Percentiles rank a stretch among this genome's conserved stretches.
Evolutionary conservation across 1,139 yeast genomes (phyloP).

Genomic region (Arxiozyma telluris): DNA sequence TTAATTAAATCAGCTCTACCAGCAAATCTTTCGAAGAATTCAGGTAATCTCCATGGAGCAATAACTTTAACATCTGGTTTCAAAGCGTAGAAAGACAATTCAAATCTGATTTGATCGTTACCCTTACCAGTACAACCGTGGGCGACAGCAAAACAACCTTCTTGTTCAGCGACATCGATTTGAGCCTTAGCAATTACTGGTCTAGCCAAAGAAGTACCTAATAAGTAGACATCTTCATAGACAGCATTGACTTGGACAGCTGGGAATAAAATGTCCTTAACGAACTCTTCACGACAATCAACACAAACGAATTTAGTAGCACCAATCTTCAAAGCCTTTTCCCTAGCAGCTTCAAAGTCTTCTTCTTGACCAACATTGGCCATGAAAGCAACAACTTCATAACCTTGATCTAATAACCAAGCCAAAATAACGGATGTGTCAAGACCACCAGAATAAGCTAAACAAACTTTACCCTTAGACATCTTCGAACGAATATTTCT

Average conservation of each 20-base stretch:
- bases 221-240: constrained; percentile 89
- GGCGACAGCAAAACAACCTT: constrained; percentile 96
- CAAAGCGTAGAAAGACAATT: constrained; percentile 90
- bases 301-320: constrained; percentile 91
- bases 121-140: constrained; percentile 99
- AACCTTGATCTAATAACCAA: constrained; percentile 95
- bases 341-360: constrained; percentile 95
- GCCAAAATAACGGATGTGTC: constrained; percentile 97
- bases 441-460: constrained; percentile 98
- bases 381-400: constrained; percentile 95
- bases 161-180: constrained; percentile 90
- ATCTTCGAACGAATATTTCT: constrained; percentile 31
- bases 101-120: constrained; percentile 97
- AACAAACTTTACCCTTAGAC: constrained; percentile 98
- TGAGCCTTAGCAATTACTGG: constrained; percentile 98
- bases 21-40: constrained; percentile 87
- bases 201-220: constrained; percentile 96
- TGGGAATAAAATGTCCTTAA: constrained; percentile 83
- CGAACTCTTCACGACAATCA: constrained; percentile 92
- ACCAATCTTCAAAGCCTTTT: constrained; percentile 92
- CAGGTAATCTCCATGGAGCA: constrained; percentile 99
- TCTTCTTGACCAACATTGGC: constrained; percentile 99
- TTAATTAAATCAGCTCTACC: constrained; percentile 95
- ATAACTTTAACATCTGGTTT: constrained; percentile 94
- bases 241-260: constrained; percentile 96